phyloP scores from a whole-genome alignment of 805 yeast species.

The Yamadazyma sp. region DNA sequence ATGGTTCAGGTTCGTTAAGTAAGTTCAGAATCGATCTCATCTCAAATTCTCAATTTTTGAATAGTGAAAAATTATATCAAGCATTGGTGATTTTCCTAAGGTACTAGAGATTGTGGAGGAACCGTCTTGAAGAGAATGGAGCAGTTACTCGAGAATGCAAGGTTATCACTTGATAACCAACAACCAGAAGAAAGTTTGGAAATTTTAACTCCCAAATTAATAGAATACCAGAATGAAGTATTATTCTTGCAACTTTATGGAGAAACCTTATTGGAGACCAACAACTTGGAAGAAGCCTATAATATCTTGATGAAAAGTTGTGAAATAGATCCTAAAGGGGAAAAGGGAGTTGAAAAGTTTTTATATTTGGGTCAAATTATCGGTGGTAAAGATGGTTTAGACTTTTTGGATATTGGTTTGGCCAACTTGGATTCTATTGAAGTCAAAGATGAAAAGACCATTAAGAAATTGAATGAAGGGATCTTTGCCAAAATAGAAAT shows the following conservation, averaged over 20 bases:
- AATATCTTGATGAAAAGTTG: slow-evolving; percentile 57
- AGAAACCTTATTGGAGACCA: slow-evolving; percentile 75
- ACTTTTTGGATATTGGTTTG: slow-evolving; percentile 60
- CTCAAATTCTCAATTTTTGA: no score
- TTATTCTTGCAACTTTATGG: slow-evolving; percentile 61
- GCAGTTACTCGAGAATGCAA: not conserved
- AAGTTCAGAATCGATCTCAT: no score
- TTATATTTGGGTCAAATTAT: slow-evolving; percentile 86
- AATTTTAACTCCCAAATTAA: slow-evolving; percentile 37
- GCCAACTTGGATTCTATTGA: slow-evolving; percentile 23
- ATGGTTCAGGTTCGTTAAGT: no score
- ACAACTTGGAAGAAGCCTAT: slow-evolving; percentile 77
- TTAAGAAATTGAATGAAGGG: slow-evolving; percentile 69
- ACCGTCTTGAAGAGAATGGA: no score
- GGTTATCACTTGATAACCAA: slow-evolving; percentile 5
- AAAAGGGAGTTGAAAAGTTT: slow-evolving; percentile 73
- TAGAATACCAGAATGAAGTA: slow-evolving; percentile 31
- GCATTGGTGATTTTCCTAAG: no score
- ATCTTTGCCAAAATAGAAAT: slow-evolving; percentile 84
- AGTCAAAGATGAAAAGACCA: slow-evolving; percentile 8
- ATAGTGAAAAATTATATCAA: no score
- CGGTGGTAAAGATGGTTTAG: slow-evolving; percentile 76
- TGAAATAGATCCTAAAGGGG: slow-evolving; percentile 65
- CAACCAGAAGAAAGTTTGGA: slow-evolving; percentile 56
- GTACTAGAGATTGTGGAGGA: no score